Evolutionary conservation across 176 grass and related monocot species (phyloP).

Genomic region (bread wheat (Triticum aestivum)): IWGSC_CS_RefSeq_v2.1 NC_057795.1:659810525-659811024

Average conservation of each 20-base stretch:
- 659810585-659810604: neutral
- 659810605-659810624: neutral
- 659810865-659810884: constrained; percentile 9
- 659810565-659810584: neutral
- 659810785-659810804: constrained; percentile 24
- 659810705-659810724: neutral
- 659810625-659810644: neutral
- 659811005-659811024: neutral
- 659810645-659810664: neutral
- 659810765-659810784: neutral
- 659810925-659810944: neutral
- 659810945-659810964: constrained; percentile 38
- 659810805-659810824: constrained; percentile 38
- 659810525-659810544: too few relatives aligned
- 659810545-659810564: neutral
- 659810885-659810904: neutral
- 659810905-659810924: neutral
- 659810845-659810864: constrained; percentile 31
- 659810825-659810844: constrained; percentile 11
- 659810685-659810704: neutral
- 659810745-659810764: neutral
- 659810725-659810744: neutral
- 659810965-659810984: constrained; percentile 30
- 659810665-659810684: neutral
- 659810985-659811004: neutral